These are phyloP conservation scores for Paragyromitra xinjiangensis DNA, from an alignment of 495 filamentous ascomycete genomes.

Conservation along the genomic window DNA sequence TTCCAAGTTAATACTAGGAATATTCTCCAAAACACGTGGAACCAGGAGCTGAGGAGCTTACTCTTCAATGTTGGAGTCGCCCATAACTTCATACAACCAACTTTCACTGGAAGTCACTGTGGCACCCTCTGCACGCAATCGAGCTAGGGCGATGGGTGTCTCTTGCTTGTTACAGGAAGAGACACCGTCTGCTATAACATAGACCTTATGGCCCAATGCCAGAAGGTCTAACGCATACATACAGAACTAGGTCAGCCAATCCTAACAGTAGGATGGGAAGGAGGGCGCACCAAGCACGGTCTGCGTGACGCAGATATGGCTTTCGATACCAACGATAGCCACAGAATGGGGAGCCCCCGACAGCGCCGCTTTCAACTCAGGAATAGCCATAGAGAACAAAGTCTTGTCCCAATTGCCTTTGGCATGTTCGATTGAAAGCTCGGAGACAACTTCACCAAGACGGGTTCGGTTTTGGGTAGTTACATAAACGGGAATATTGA, in stretches of 20 bases:
- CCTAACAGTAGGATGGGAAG: neutral
- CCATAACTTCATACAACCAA: slow-evolving; percentile 90
- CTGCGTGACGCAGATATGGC: slow-evolving; percentile 94
- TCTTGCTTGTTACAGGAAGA: slow-evolving; percentile 81
- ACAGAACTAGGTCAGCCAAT: neutral
- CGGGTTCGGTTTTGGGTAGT: slow-evolving; percentile 82
- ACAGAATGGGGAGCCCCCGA: slow-evolving; percentile 61
- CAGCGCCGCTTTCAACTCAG: slow-evolving; percentile 57
- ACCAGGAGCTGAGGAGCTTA: slow-evolving; percentile 56
- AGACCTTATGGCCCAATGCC: slow-evolving; percentile 77
- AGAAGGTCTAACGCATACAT: slow-evolving; percentile 67
- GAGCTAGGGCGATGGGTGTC: slow-evolving; percentile 76
- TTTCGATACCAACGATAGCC: slow-evolving; percentile 85
- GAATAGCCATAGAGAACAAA: slow-evolving; percentile 81
- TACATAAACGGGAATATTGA: slow-evolving; percentile 79
- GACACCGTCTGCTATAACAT: slow-evolving; percentile 83
- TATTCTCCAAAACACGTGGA: neutral
- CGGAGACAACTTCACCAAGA: slow-evolving; percentile 79
- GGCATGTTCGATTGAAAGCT: slow-evolving; percentile 62
- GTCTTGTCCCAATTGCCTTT: slow-evolving; percentile 80
- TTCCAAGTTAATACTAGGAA: neutral
- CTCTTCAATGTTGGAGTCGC: slow-evolving; percentile 79
- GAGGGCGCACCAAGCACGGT: slow-evolving; percentile 68
- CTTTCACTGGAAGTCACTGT: slow-evolving; percentile 89
- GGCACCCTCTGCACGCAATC: slow-evolving; percentile 79